Base-by-base conservation (phyloP, 352 stramenopile species). In the Vaucheria bursata region DNA sequence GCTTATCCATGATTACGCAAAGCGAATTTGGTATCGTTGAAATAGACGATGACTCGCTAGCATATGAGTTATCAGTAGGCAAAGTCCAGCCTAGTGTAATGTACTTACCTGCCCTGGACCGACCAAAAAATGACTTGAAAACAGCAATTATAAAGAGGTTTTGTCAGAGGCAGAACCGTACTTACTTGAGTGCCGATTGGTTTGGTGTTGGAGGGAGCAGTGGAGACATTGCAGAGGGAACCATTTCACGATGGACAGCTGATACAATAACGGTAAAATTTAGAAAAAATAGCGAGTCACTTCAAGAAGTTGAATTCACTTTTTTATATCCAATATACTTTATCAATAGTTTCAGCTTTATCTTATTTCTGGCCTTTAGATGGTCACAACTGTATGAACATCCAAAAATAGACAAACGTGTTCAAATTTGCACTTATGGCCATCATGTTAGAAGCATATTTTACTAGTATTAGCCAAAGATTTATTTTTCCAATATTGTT, bases 111-210 rank as follows among this genome's bases (percentile, higher is more conserved):
- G 59, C 59, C 5, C 34, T 69, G 59, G 59, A 69, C 59, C 33
- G 59, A 6, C 59, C 59, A 18, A 69, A 69, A 18, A 34, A 4
- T 69, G 59, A 69, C 59, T 38, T 69, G 34, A 69, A 69, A 29
- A 29, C 59, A 34, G 33, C 59, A 18, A 38, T 69, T 29, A 69
- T 69, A 6, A 69, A 69, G 59, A 76, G 72, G n/a, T 82, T 74
- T 64, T 82, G 77, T 70, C 70, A 82, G 39, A 66, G 67, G 12
- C 59, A 71, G 31, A 65, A 82, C 1, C 73, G 73, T n/a, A 32
- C 77, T 0, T 82, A 79, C 70, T 73, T 82, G 52, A 71, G 37
- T 29, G 77, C 77, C 59, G 77, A 82, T 38, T 82, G 77, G 77
- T 82, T 75, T 33, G 77, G 77, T 29, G 73, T 79, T 29, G 77